Percentiles rank a stretch among this genome's conserved stretches.
Evolutionary conservation across 768 basidiomycete species (phyloP).

Genomic region (Macrolepiota fuliginosa): DNA sequence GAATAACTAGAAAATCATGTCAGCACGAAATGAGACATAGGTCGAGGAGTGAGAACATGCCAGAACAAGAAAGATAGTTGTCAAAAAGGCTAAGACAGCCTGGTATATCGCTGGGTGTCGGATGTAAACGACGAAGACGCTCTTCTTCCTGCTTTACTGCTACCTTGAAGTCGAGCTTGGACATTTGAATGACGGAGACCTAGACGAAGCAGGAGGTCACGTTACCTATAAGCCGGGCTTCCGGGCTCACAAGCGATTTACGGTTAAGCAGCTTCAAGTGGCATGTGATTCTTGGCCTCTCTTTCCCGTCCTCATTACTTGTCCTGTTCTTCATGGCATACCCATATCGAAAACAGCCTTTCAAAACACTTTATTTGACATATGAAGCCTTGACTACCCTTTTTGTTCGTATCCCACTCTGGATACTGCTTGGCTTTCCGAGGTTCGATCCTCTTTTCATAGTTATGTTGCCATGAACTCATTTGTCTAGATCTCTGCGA

Average conservation of each 20-base stretch:
- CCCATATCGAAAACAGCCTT: conserved; percentile 41
- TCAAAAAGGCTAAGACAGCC: conserved; percentile 77
- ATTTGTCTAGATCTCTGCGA: conserved; percentile 33
- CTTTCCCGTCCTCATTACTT: neutral
- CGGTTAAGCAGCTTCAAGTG: neutral
- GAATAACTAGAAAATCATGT: conserved; percentile 50
- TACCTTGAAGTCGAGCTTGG: conserved; percentile 48
- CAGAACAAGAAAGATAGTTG: conserved; percentile 68
- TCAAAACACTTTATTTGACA: conserved; percentile 45
- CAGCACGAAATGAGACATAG: neutral
- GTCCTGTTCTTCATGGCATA: conserved; percentile 23
- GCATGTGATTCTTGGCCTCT: neutral
- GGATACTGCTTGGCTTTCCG: conserved; percentile 39
- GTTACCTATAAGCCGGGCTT: neutral
- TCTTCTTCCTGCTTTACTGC: conserved; percentile 67
- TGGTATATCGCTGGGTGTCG: conserved; percentile 77
- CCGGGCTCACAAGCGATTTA: neutral
- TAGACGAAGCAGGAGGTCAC: neutral
- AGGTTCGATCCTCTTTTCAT: conserved; percentile 22
- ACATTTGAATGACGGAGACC: conserved; percentile 21
- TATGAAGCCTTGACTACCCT: conserved; percentile 38
- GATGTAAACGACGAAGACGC: conserved; percentile 63
- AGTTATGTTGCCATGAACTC: neutral
- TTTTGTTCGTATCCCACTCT: conserved; percentile 46
- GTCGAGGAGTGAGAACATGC: conserved; percentile 30